Evolutionary conservation across 2,329 filamentous ascomycete species (phyloP), one percentile per base, ranked within the genome.

Genomic region (Fusarium burgessii): DNA sequence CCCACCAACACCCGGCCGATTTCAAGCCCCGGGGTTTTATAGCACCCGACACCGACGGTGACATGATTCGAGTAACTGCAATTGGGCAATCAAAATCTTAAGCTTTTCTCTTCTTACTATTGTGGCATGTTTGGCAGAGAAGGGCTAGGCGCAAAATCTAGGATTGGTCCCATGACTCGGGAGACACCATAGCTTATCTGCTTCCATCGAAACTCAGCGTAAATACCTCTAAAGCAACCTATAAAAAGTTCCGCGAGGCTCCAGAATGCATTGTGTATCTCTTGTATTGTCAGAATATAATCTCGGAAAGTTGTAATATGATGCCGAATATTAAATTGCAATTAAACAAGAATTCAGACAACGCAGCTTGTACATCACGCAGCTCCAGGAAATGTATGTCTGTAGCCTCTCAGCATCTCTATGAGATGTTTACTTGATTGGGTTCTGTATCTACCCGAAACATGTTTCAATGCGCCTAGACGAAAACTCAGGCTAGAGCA

Each of bases 1-100:
- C 66, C 66, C 60, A 65, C 50, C 32, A 58, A 23, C 55, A 35
- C 47, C 62, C 68, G 68, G 46, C 55, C 68, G 64, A 72, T 58
- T 35, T 46, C 32, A 52, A 43, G 32, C 33, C 47, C 54, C 63
- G 64, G 54, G 32, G 33, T 46, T 68, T 25, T 13, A 63, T 42
- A 47, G 42, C 42, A 40, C 29, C 60, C 65, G 63, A 68, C 51
- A 17, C 65, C 64, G 64, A 63, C 47, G 38, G 51, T 38, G 35
- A 52, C 35, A 55, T 57, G 36, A 41, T 63, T 38, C 49, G 38
- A 29, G 20, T 12, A 67, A 25, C 40, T 38, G 23, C 23, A 18
- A 68, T 57, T 67, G 63, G 46, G 18, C 17, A 20, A 20, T 25
- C 18, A 33, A 46, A 25, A 18, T 35, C 29, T 43, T 38, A 45